Percentiles rank a stretch among this genome's conserved stretches.
Conservation (phyloP, 768 basidiomycete species). For the Phylloporus scabripes region DNA sequence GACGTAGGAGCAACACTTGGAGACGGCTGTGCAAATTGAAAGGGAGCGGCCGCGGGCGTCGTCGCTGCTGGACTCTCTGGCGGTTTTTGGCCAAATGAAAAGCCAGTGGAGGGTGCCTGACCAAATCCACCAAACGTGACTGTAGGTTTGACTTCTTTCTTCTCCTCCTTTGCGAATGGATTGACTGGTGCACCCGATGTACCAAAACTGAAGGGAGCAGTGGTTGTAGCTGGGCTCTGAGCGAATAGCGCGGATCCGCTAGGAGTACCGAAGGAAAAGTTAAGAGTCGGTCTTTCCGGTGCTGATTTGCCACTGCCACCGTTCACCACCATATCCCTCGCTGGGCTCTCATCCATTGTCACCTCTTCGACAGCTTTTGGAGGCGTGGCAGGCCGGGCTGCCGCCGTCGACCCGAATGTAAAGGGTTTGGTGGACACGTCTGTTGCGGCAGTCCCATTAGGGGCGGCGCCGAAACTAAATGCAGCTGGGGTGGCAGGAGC, state of each 20-base stretch:
- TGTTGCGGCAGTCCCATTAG: slow-evolving; percentile 31
- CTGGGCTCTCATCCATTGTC: slow-evolving; percentile 80
- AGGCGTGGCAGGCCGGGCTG: slow-evolving; percentile 54
- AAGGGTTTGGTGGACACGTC: slow-evolving; percentile 50
- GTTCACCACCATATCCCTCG: slow-evolving; percentile 51
- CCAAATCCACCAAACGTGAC: slow-evolving; percentile 45
- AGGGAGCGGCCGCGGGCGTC: slow-evolving; percentile 36
- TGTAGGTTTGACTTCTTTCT: slow-evolving; percentile 40
- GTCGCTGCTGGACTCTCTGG: slow-evolving; percentile 36
- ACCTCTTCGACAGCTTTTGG: slow-evolving; percentile 64
- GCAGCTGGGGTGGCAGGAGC: slow-evolving; percentile 26
- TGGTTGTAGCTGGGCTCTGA: slow-evolving; percentile 29
- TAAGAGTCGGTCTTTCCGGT: slow-evolving; percentile 37
- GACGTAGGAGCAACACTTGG: slow-evolving; percentile 33
- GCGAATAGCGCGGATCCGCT: slow-evolving; percentile 34
- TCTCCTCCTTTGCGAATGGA: slow-evolving; percentile 47
- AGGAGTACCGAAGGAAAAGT: slow-evolving; percentile 45
- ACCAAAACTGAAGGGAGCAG: slow-evolving; percentile 33
- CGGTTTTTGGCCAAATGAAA: slow-evolving; percentile 44
- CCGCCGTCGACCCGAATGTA: slow-evolving; percentile 42
- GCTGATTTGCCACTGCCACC: slow-evolving; percentile 32
- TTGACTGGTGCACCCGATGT: slow-evolving; percentile 30
- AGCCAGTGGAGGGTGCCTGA: slow-evolving; percentile 36
- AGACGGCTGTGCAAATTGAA: slow-evolving; percentile 45
- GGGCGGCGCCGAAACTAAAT: slow-evolving; percentile 47